Evolutionary conservation across 805 yeast genomes (phyloP).

Genomic region (Ogataea henricii): DNA sequence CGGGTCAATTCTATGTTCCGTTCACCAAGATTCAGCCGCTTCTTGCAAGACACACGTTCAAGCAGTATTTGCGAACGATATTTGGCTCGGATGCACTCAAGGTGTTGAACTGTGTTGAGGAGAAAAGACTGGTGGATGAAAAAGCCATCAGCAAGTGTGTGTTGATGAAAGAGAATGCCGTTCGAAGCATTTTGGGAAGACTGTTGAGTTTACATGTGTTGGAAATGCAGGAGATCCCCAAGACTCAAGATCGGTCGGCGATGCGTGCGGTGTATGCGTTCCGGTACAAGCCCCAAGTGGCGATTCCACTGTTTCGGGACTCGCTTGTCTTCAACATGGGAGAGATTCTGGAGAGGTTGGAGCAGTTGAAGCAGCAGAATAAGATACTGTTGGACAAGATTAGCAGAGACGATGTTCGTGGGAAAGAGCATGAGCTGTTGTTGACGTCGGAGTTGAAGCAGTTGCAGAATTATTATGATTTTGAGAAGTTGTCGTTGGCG

Average conservation of each 20-base stretch:
- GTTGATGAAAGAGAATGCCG: slow-evolving; percentile 73
- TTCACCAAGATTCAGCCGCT: slow-evolving; percentile 49
- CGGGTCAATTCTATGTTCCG: slow-evolving; percentile 64
- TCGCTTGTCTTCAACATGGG: slow-evolving; percentile 56
- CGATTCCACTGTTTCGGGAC: slow-evolving; percentile 39
- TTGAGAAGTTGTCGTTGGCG: slow-evolving; percentile 56
- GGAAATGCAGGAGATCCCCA: slow-evolving; percentile 92
- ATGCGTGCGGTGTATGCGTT: slow-evolving; percentile 83
- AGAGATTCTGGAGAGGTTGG: slow-evolving; percentile 50
- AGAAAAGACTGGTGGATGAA: slow-evolving; percentile 76
- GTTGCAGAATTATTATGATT: slow-evolving; percentile 57
- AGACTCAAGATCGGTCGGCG: slow-evolving; percentile 89
- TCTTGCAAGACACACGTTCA: slow-evolving; percentile 52
- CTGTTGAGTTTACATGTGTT: slow-evolving; percentile 69
- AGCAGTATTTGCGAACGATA: slow-evolving; percentile 58
- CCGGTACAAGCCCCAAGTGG: slow-evolving; percentile 46
- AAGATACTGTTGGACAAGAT: slow-evolving; percentile 73
- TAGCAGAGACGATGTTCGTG: slow-evolving; percentile 87
- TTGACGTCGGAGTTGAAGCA: slow-evolving; percentile 76
- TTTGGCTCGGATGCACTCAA: slow-evolving; percentile 71
- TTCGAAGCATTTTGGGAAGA: slow-evolving; percentile 68
- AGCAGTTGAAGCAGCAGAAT: slow-evolving; percentile 57
- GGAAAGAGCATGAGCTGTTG: slow-evolving; percentile 72
- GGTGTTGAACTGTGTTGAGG: slow-evolving; percentile 74
- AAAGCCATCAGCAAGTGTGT: slow-evolving; percentile 76